A percentile compares a stretch with the other conserved stretches of the same genome.
phyloP scores from a whole-genome alignment of 805 yeast species.

The Nakazawaea populi region DNA sequence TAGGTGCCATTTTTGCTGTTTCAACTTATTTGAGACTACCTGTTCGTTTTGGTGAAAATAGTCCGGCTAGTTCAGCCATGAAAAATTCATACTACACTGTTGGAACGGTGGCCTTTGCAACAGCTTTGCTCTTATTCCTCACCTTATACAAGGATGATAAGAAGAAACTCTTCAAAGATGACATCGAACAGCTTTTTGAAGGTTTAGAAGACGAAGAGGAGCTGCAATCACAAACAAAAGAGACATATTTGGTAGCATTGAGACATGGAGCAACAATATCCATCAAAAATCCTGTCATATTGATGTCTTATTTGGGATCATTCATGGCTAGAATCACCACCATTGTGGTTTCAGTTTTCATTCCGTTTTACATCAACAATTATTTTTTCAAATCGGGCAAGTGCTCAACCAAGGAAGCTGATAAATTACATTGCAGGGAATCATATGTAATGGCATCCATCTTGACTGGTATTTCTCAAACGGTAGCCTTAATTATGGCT shows the following conservation, averaged over 20 bases:
- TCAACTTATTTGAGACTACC: constrained; percentile 52
- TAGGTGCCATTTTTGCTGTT: constrained; percentile 65
- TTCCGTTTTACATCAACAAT: constrained; percentile 57
- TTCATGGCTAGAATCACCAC: constrained; percentile 61
- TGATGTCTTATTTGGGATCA: constrained; percentile 54
- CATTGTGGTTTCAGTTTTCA: constrained; percentile 50
- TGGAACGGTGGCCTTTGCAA: constrained; percentile 33
- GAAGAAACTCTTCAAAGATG: constrained; percentile 22
- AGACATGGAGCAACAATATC: constrained; percentile 44
- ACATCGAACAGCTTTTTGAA: constrained; percentile 26
- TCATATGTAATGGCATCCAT: constrained; percentile 65
- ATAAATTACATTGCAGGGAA: constrained; percentile 44
- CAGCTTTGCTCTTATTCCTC: constrained; percentile 31
- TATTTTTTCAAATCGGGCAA: constrained; percentile 45
- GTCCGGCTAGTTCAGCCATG: constrained; percentile 38
- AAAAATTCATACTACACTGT: constrained; percentile 43
- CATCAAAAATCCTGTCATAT: constrained; percentile 36
- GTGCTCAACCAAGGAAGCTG: constrained; percentile 33
- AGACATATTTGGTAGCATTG: constrained; percentile 34
- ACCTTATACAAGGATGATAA: constrained; percentile 41
- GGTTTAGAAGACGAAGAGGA: constrained; percentile 24
- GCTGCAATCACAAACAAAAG: constrained; percentile 15
- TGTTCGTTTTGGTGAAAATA: constrained; percentile 32
- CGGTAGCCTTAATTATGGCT: constrained; percentile 50
- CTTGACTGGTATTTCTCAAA: constrained; percentile 60